phyloP scores from a whole-genome alignment of 192 early-diverging fungal species.

The Gamsiella multidivaricata region DNA sequence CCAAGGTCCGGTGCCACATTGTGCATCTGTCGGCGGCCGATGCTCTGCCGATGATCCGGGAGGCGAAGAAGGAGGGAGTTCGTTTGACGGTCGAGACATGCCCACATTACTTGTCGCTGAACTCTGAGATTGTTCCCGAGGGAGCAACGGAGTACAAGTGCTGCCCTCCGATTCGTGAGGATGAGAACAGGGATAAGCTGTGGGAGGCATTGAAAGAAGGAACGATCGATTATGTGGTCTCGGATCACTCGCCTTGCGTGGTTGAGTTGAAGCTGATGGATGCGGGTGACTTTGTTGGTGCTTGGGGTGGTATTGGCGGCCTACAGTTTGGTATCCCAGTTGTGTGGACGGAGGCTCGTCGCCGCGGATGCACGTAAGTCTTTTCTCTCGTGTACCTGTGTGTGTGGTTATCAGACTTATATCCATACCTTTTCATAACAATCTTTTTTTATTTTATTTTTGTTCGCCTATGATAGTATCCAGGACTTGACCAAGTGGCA shows the following conservation, averaged over 20 bases:
- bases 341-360: conserved; percentile 80
- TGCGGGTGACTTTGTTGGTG: conserved; percentile 78
- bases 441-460: conserved; percentile 3
- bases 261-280: conserved; percentile 79
- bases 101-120: conserved; percentile 82
- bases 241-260: conserved; percentile 86
- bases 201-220: conserved; percentile 83
- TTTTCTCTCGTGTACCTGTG: not conserved
- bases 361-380: conserved; percentile 68
- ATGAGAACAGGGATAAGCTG: conserved; percentile 72
- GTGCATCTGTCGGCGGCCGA: conserved; percentile 85
- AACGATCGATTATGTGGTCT: conserved; percentile 84
- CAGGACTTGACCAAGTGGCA: conserved; percentile 72
- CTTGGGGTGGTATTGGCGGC: conserved; percentile 86
- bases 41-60: conserved; percentile 76
- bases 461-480: conserved; percentile 41
- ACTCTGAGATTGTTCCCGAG: conserved; percentile 71
- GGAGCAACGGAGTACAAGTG: conserved; percentile 87
- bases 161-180: conserved; percentile 83
- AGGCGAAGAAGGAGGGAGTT: conserved; percentile 75
- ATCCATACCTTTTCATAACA: not conserved
- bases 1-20: conserved; percentile 79
- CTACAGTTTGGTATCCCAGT: conserved; percentile 84
- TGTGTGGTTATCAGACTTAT: not conserved
- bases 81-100: conserved; percentile 85